Evolutionary conservation across 139 green algal genomes (phyloP).

Genomic region (Edaphochlamys debaryana): DNA sequence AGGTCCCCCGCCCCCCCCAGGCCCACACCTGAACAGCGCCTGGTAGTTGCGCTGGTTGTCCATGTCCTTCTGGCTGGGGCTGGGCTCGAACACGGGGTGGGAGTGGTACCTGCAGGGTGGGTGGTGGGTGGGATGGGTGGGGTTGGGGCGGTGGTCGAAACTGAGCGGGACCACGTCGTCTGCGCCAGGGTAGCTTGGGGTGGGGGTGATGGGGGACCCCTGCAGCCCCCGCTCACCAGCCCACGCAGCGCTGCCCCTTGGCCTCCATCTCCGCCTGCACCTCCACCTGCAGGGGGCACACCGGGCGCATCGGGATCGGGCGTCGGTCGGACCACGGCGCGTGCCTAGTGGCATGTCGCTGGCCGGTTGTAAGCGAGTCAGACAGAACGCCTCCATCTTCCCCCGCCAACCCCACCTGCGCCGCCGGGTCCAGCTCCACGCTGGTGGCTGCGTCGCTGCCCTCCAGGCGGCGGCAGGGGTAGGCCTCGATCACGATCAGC

Average conservation of each 20-base stretch:
- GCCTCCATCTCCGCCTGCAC: constrained; percentile 66
- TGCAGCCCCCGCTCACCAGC: no score
- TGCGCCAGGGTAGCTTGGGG: no score
- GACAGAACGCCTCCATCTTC: no score
- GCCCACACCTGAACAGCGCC: constrained; percentile 69
- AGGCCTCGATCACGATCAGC: constrained; percentile 51
- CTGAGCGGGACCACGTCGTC: no score
- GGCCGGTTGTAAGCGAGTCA: no score
- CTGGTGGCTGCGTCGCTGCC: constrained; percentile 63
- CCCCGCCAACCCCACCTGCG: constrained; percentile 60
- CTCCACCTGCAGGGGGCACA: constrained; percentile 80
- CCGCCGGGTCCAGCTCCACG: constrained; percentile 81
- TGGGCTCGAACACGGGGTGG: constrained; percentile 84
- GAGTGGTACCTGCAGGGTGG: constrained; percentile 75
- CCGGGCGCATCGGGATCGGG: no score
- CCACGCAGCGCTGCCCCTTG: constrained; percentile 67
- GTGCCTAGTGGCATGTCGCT: no score
- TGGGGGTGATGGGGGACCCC: no score
- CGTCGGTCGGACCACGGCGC: no score
- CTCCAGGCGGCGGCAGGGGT: constrained; percentile 23
- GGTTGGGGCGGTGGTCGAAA: no score
- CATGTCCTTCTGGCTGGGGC: constrained; percentile 69
- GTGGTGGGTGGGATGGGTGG: no score
- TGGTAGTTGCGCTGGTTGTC: constrained; percentile 86
- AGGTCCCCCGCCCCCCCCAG: no score